Conservation (phyloP, 2,329 filamentous ascomycete genomes). For the Camptophora hylomeconis region DNA sequence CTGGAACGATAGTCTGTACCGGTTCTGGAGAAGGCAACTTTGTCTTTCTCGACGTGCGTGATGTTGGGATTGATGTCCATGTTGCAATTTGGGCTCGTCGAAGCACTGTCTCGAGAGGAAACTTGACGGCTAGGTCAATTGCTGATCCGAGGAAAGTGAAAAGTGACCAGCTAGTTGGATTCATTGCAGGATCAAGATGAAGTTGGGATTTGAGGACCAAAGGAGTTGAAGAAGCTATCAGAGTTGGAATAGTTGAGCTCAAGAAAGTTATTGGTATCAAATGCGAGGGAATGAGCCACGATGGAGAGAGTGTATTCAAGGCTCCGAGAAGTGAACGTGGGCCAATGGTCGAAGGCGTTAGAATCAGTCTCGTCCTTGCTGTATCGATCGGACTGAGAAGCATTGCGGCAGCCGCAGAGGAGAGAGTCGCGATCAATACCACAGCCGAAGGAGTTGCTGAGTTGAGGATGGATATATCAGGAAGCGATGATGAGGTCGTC, state of each 20-base stretch:
- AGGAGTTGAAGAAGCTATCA: slow-evolving; percentile 71
- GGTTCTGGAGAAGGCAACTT: too few species aligned
- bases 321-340: slow-evolving; percentile 68
- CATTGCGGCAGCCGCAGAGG: slow-evolving; percentile 59
- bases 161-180: slow-evolving; percentile 69
- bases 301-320: slow-evolving; percentile 57
- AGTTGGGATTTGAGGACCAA: slow-evolving; percentile 77
- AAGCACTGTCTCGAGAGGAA: slow-evolving; percentile 84
- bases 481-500: slow-evolving; percentile 28
- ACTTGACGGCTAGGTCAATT: slow-evolving; percentile 68
- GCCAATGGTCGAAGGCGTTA: slow-evolving; percentile 63
- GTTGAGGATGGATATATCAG: slow-evolving; percentile 53
- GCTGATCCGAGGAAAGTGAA: slow-evolving; percentile 70
- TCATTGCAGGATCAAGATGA: slow-evolving; percentile 66
- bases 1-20: slow-evolving; percentile 62
- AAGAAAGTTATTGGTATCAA: slow-evolving; percentile 75
- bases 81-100: slow-evolving; percentile 75
- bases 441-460: slow-evolving; percentile 73
- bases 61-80: slow-evolving; percentile 43
- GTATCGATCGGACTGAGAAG: slow-evolving; percentile 79
- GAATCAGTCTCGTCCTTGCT: slow-evolving; percentile 71
- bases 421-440: slow-evolving; percentile 56
- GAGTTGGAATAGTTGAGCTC: slow-evolving; percentile 69
- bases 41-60: slow-evolving; percentile 25
- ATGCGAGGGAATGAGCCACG: slow-evolving; percentile 54